These are phyloP conservation scores for Nemania sp. DNA, from an alignment of 2,329 filamentous ascomycete species.

Conservation along the genomic window DNA sequence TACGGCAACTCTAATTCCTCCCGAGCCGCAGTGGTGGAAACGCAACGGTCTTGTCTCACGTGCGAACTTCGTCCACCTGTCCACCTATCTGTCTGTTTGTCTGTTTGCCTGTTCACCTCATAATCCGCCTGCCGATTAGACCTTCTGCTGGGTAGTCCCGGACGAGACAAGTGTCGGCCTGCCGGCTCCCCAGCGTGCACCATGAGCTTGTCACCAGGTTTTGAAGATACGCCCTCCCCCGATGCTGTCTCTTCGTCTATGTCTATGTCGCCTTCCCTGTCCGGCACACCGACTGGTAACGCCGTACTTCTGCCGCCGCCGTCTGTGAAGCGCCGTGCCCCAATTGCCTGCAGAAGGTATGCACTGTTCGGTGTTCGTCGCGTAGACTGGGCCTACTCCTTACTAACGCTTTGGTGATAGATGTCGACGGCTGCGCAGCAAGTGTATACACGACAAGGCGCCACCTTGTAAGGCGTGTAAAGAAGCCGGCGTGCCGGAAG, in stretches of 20 bases:
- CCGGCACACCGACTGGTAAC: slow-evolving; percentile 14
- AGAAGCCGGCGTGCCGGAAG: slow-evolving; percentile 54
- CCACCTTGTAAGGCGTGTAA: slow-evolving; percentile 58
- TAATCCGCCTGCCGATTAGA: slow-evolving; percentile 4
- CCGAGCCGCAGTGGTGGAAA: slow-evolving; percentile 24
- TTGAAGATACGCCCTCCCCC: slow-evolving; percentile 14
- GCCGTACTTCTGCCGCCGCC: slow-evolving; percentile 23
- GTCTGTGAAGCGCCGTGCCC: slow-evolving; percentile 53
- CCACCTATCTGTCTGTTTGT: slow-evolving; percentile 2
- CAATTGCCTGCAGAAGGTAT: slow-evolving; percentile 59
- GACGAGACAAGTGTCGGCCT: slow-evolving; percentile 11
- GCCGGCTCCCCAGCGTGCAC: slow-evolving; percentile 7
- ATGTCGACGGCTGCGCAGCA: slow-evolving; percentile 61
- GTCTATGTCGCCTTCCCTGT: slow-evolving; percentile 33
- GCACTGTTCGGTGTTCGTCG: slow-evolving; percentile 17
- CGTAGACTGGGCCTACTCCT: neutral
- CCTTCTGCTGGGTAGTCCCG: slow-evolving; percentile 8
- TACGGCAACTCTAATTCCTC: slow-evolving; percentile 28
- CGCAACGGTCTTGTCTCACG: slow-evolving; percentile 9
- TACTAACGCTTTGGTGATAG: slow-evolving; percentile 38
- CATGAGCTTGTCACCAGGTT: slow-evolving; percentile 31
- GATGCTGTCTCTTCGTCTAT: slow-evolving; percentile 30
- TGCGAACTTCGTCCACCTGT: neutral
- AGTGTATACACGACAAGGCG: slow-evolving; percentile 56
- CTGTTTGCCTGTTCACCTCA: neutral